These are phyloP conservation scores for Cyclostephanos tholiformis DNA, from an alignment of 108 stramenopile species.

Conservation along the genomic window DNA sequence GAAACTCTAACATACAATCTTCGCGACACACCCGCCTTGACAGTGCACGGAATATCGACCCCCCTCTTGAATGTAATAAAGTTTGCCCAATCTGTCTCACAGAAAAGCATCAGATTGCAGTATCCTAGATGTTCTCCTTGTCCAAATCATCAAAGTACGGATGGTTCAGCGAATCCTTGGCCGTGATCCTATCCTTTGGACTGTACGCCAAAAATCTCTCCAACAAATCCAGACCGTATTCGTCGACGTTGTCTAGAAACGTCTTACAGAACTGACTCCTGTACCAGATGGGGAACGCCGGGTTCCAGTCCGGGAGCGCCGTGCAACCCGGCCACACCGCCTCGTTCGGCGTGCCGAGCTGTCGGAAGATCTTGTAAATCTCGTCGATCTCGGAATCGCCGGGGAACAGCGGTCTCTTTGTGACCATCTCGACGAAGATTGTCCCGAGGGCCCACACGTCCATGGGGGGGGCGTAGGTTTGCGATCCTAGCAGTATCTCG, in stretches of 20 bases:
- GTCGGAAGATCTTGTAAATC: conserved; percentile 96
- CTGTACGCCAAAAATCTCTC: conserved; percentile 90
- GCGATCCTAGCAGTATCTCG: conserved; percentile 92
- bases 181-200: conserved; percentile 95
- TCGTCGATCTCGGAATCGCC: conserved; percentile 99
- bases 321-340: conserved; percentile 90
- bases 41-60: no score
- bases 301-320: conserved; percentile 85
- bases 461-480: conserved; percentile 92
- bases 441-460: conserved; percentile 97
- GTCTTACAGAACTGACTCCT: conserved; percentile 57
- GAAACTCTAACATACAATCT: no score
- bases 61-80: background rate
- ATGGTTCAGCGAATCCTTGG: conserved; percentile 92
- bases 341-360: conserved; percentile 95
- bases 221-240: conserved; percentile 73
- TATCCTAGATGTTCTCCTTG: conserved; percentile 71
- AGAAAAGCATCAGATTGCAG: no score
- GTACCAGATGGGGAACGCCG: conserved; percentile 87
- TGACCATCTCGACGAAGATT: conserved; percentile 98
- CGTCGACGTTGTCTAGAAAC: conserved; percentile 72
- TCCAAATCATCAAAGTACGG: conserved; percentile 97
- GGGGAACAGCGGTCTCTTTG: conserved; percentile 94
- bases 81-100: no score
- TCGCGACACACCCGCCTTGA: no score